Conservation (phyloP, 345 rosid genomes). For the Trapa bicornis region DNA sequence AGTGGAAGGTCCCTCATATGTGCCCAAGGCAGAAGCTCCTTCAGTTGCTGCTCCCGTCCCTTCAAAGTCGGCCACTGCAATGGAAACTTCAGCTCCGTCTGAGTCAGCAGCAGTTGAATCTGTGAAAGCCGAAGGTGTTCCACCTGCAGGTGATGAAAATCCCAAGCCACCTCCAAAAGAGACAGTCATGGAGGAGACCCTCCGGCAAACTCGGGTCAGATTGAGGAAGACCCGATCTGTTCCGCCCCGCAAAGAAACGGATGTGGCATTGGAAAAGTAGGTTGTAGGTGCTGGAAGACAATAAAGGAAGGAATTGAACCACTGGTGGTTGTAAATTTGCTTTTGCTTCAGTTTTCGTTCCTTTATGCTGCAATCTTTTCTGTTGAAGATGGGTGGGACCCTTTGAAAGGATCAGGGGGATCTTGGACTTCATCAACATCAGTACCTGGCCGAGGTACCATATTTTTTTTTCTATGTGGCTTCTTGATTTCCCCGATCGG, state of each 20-base stretch:
- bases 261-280: conserved; percentile 11
- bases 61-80: not conserved
- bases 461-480: not conserved
- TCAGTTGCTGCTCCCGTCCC: conserved; percentile 14
- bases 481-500: not conserved
- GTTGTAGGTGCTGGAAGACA: conserved; percentile 20
- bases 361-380: not conserved
- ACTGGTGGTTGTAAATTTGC: conserved; percentile 33
- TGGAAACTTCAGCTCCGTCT: conserved; percentile 13
- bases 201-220: conserved; percentile 25
- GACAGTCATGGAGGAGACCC: conserved; percentile 39
- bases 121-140: conserved; percentile 27
- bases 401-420: not conserved
- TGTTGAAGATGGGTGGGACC: not conserved
- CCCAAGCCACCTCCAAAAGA: conserved; percentile 37
- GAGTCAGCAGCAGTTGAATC: conserved; percentile 29
- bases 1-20: conserved; percentile 29
- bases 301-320: conserved; percentile 11
- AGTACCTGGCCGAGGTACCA: not conserved
- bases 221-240: conserved; percentile 42
- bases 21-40: conserved; percentile 23
- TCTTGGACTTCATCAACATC: not conserved
- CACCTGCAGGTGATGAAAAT: conserved; percentile 29
- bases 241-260: conserved; percentile 18
- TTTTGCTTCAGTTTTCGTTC: conserved; percentile 14